Conservation (phyloP, 495 filamentous ascomycete species). For the Penicillium mononematosum region DNA sequence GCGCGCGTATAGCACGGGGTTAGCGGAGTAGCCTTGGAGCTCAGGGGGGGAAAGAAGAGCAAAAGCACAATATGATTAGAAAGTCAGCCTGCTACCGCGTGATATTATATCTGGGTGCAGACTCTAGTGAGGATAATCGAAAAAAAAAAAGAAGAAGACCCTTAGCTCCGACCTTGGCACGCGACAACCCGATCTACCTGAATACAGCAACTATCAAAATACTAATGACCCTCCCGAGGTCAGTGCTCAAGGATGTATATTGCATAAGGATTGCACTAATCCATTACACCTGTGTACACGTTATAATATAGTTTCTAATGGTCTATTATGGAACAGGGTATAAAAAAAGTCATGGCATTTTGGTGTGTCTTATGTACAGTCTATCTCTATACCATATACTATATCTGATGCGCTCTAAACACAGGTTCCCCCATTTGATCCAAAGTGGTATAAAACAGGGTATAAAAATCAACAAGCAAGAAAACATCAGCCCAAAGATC, state of each 20-base stretch:
- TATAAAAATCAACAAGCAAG: slow-evolving; percentile 8
- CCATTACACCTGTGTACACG: background rate
- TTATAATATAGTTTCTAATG: background rate
- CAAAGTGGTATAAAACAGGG: slow-evolving; percentile 15
- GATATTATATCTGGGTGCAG: background rate
- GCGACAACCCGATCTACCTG: background rate
- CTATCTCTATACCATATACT: slow-evolving; percentile 23
- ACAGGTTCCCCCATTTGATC: background rate
- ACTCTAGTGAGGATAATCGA: background rate
- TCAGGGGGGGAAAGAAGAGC: background rate
- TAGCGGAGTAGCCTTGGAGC: background rate
- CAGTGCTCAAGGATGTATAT: background rate
- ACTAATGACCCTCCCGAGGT: background rate
- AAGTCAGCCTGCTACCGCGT: background rate
- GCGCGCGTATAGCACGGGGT: too few species aligned
- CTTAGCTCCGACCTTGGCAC: background rate
- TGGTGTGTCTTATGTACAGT: slow-evolving; percentile 22
- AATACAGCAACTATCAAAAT: background rate
- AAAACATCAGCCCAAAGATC: background rate
- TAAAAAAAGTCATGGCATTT: slow-evolving; percentile 9
- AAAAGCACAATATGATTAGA: background rate
- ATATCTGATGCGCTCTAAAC: slow-evolving; percentile 9
- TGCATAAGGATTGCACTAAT: background rate
- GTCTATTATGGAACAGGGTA: background rate
- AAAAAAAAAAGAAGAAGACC: background rate